A percentile compares a stretch with the other conserved stretches of the same genome.
These are phyloP conservation scores for Rosa chinensis DNA, from an alignment of 306 rosid genomes.

Conservation along the genomic window DNA sequence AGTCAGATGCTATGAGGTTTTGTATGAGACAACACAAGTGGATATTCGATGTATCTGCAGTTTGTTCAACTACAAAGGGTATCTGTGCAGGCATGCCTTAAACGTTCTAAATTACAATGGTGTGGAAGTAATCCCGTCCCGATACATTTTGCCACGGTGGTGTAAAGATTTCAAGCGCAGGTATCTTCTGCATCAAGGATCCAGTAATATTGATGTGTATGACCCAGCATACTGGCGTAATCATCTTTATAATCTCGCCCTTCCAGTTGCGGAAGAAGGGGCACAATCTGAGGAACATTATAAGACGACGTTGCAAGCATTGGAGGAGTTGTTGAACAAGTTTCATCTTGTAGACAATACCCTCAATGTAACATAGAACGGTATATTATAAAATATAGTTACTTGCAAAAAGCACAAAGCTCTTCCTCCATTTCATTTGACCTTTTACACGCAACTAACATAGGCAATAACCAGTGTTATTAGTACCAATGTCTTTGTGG, in stretches of 20 bases:
- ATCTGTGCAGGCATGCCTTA: slow-evolving; percentile 73
- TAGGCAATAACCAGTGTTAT: neutral
- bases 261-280: slow-evolving; percentile 63
- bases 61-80: slow-evolving; percentile 75
- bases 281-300: slow-evolving; percentile 64
- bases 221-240: slow-evolving; percentile 36
- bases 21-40: slow-evolving; percentile 57
- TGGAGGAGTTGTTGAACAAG: slow-evolving; percentile 60
- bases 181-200: slow-evolving; percentile 30
- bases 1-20: slow-evolving; percentile 53
- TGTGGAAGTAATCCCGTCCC: slow-evolving; percentile 66
- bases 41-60: slow-evolving; percentile 81
- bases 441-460: neutral
- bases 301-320: slow-evolving; percentile 55
- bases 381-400: slow-evolving; percentile 3
- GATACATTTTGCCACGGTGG: slow-evolving; percentile 70
- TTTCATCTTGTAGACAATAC: slow-evolving; percentile 43
- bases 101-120: slow-evolving; percentile 69
- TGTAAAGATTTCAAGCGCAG: slow-evolving; percentile 58
- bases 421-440: neutral
- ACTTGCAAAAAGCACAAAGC: slow-evolving; percentile 15
- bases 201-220: slow-evolving; percentile 24
- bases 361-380: slow-evolving; percentile 33
- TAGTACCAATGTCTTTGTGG: neutral
- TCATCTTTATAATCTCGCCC: slow-evolving; percentile 54